Evolutionary conservation across 2,329 filamentous ascomycete genomes (phyloP).

Genomic region (Fusarium sp.): DNA sequence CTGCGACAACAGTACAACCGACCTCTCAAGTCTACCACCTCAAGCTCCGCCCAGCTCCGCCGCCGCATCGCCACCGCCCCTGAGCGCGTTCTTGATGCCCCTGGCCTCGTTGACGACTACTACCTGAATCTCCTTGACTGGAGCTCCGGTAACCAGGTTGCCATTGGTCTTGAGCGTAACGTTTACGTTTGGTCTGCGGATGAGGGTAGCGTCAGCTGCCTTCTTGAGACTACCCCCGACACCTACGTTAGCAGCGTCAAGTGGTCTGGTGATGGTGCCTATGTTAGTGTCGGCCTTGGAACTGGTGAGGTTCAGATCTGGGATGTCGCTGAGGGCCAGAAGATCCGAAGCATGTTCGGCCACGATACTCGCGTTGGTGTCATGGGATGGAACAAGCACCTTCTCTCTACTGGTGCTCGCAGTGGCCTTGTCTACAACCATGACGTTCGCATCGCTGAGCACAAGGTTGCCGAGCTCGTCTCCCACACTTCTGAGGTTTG

Average conservation of each 20-base stretch:
- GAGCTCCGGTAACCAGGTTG: conserved; percentile 97
- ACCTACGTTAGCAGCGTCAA: conserved; percentile 99
- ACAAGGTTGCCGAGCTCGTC: conserved; percentile 97
- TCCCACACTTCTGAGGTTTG: conserved; percentile 98
- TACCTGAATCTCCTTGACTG: conserved; percentile 99
- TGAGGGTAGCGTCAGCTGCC: conserved; percentile 86
- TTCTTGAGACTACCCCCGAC: conserved; percentile 88
- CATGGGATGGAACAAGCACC: conserved; percentile 99
- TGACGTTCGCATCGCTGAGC: conserved; percentile 95
- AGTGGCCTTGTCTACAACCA: conserved; percentile 98
- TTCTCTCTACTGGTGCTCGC: conserved; percentile 92
- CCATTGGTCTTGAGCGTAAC: conserved; percentile 94
- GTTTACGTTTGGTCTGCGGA: conserved; percentile 99
- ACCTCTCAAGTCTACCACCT: conserved; percentile 82
- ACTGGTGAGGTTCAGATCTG: conserved; percentile 99
- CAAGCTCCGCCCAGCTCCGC: conserved; percentile 85
- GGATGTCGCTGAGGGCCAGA: conserved; percentile 94
- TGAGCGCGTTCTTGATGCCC: conserved; percentile 95
- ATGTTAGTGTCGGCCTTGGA: conserved; percentile 94
- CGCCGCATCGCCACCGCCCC: conserved; percentile 94
- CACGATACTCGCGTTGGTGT: conserved; percentile 97
- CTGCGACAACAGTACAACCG: conserved; percentile 98
- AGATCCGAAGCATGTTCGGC: conserved; percentile 98
- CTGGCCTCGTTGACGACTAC: conserved; percentile 97
- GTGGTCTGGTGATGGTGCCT: conserved; percentile 97